Percentiles rank a stretch among this genome's conserved stretches.
These are phyloP conservation scores for Apostasia shenzhenica DNA, from an alignment of 106 monocot species.

Conservation along the genomic window DNA sequence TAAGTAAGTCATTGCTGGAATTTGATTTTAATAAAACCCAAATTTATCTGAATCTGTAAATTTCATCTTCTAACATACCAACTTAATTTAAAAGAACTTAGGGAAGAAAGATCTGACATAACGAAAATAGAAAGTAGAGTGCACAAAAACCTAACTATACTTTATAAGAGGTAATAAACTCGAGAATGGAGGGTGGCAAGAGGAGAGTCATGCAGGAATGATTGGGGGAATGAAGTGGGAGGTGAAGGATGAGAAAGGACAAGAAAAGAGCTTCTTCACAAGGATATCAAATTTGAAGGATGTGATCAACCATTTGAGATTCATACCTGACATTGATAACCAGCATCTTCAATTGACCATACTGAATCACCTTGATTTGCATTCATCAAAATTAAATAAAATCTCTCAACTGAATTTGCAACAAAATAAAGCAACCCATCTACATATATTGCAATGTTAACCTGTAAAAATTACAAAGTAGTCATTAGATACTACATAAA, in stretches of 20 bases:
- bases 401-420: slow-evolving; percentile 21
- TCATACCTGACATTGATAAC: slow-evolving; percentile 42
- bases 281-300: not conserved
- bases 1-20: too few relatives aligned
- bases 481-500: not conserved
- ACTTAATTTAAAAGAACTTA: too few relatives aligned
- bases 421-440: slow-evolving; percentile 47
- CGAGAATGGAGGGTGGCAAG: too few relatives aligned
- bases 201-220: too few relatives aligned
- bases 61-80: too few relatives aligned
- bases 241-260: not conserved
- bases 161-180: too few relatives aligned
- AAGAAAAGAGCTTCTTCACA: not conserved
- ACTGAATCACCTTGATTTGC: slow-evolving; percentile 7
- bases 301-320: not conserved
- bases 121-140: too few relatives aligned
- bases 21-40: too few relatives aligned
- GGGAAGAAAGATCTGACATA: too few relatives aligned
- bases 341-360: slow-evolving; percentile 11
- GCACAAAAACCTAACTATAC: too few relatives aligned
- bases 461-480: slow-evolving; percentile 34
- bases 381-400: slow-evolving; percentile 6
- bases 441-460: slow-evolving; percentile 18
- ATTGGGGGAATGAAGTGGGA: not conserved
- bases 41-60: too few relatives aligned